Conservation (phyloP, 2,329 filamentous ascomycete genomes). For the Alternaria brassicicola region DNA sequence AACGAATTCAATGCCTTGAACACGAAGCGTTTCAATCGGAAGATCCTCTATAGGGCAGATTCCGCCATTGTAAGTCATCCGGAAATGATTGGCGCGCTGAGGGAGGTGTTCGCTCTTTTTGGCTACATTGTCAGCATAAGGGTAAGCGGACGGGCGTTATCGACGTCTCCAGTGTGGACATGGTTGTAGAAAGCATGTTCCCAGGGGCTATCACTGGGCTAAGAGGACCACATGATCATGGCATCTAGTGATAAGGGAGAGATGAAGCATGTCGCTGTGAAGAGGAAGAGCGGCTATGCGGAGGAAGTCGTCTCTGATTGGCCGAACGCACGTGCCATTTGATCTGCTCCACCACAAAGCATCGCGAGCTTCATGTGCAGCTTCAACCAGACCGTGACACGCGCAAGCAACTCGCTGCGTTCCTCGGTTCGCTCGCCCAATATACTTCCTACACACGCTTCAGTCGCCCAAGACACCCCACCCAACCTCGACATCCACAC, state of each 20-base stretch:
- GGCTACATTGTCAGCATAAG: background rate
- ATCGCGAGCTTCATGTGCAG: conserved; percentile 1
- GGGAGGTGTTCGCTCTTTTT: background rate
- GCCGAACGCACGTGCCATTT: background rate
- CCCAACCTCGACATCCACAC: too few relatives aligned
- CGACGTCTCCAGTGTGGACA: background rate
- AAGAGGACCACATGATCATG: background rate
- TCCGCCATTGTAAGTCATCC: too few relatives aligned
- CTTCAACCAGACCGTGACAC: background rate
- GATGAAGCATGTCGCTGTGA: background rate
- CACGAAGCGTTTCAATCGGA: too few relatives aligned
- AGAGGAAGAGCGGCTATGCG: background rate
- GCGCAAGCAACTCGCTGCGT: background rate
- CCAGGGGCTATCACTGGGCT: background rate
- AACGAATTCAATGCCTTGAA: background rate
- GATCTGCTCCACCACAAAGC: conserved; percentile 3
- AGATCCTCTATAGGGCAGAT: too few relatives aligned
- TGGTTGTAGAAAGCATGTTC: background rate
- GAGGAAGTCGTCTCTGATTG: background rate
- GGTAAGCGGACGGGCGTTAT: background rate
- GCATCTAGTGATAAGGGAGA: background rate
- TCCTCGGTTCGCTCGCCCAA: background rate
- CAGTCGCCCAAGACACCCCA: background rate
- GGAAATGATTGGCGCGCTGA: background rate
- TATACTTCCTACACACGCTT: background rate